Base-by-base conservation (phyloP, 176 grass and related monocot genomes). In the Thinopyrum elongatum region DNA sequence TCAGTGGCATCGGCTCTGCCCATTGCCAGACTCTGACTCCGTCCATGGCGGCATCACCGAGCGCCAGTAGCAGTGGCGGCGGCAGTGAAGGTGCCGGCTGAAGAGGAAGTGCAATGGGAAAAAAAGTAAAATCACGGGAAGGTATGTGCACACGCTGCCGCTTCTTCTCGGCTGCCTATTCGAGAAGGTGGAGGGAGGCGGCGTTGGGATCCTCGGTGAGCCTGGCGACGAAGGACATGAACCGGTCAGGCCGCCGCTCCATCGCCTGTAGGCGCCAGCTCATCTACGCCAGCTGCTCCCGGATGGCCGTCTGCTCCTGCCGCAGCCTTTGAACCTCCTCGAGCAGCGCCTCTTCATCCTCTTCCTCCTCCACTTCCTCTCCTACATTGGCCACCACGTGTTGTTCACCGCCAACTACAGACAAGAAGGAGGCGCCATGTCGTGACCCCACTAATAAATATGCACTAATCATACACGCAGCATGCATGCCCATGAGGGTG, bases 171-270 rank as follows among this genome's bases (percentile, higher is more conserved):
- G 78, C 83, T 19, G 74, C 81, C 51, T 86, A 74, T 16, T 87
- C 61, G 30, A 92, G n/a, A 31, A 92, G 80, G 81, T 70, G n/a
- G 72, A 38, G 19, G 10, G 85, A 80, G 49, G 92, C 53, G 21
- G 59, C 70, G 27, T 74, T 79, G 68, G 93, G 90, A 64, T 95
- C 85, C 28, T 86, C 84, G 41, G 82, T 88, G 26, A 92, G 79
- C 46, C 61, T 83, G 26, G 76, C 55, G 53, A 95, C 55, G 82
- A 95, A 95, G 17, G 90, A 83, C 80, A 95, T 92, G 82, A 95
- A 77, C 85, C 90, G 85, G 11, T 81, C 79, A 31, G 93, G 93
- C 39, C 80, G 82, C 75, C 61, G 83, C 76, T 95, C 93, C 15
- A 88, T 92, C 21, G 68, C 90, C 82, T 86, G 93, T 34, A 92